phyloP scores from a whole-genome alignment of 257 asterid genomes.

The Scutellaria baicalensis region DNA sequence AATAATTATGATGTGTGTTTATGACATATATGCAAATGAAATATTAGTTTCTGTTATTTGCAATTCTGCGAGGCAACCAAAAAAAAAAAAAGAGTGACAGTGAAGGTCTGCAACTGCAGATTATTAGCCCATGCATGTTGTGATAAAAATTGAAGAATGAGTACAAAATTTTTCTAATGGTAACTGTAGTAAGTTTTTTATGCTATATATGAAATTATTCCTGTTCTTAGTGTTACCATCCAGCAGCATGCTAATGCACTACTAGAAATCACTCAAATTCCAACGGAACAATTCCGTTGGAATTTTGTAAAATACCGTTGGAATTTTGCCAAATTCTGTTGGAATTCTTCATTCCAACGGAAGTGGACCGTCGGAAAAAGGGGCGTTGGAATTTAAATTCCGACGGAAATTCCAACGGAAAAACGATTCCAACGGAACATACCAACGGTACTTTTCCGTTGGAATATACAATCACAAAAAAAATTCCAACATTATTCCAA shows the following conservation, averaged over 20 bases:
- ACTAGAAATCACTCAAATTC: too few species aligned
- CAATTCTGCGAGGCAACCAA: not conserved
- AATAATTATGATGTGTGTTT: not conserved
- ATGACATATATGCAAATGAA: not conserved
- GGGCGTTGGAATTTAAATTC: too few species aligned
- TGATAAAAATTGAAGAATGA: not conserved
- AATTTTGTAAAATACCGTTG: too few species aligned
- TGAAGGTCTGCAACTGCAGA: not conserved
- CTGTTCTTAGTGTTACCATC: not conserved
- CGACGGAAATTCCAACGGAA: too few species aligned
- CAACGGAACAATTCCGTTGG: too few species aligned
- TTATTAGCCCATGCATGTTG: not conserved
- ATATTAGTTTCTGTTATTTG: not conserved
- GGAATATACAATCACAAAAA: too few species aligned
- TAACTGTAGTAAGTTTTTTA: not conserved
- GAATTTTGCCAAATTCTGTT: too few species aligned
- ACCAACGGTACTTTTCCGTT: too few species aligned
- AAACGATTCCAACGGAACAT: too few species aligned
- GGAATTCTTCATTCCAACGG: too few species aligned
- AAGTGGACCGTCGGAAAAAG: too few species aligned
- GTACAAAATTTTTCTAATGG: not conserved
- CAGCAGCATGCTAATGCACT: constrained; percentile 8
- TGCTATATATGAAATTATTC: not conserved
- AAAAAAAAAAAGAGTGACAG: not conserved
- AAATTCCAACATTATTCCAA: too few species aligned